phyloP scores from a whole-genome alignment of 2,329 filamentous ascomycete genomes.

The Leptosphaerulina australis region DNA sequence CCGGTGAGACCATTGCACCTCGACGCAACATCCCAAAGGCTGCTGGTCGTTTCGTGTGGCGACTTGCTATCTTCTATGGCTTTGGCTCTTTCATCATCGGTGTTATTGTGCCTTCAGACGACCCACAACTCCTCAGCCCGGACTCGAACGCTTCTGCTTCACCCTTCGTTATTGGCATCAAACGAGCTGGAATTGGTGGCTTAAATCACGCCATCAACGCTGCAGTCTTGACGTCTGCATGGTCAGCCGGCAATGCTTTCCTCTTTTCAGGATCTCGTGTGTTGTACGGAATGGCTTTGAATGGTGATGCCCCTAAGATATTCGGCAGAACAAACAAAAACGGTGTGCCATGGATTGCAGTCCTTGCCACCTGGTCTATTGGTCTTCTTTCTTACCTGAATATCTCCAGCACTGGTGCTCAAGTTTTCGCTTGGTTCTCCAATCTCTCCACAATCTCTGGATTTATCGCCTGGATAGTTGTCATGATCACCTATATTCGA shows the following conservation, averaged over 20 bases:
- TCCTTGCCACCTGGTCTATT: slow-evolving; percentile 50
- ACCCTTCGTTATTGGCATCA: slow-evolving; percentile 69
- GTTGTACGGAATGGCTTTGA: slow-evolving; percentile 57
- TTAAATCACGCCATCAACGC: slow-evolving; percentile 78
- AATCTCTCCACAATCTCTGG: slow-evolving; percentile 68
- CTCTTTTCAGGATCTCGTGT: slow-evolving; percentile 62
- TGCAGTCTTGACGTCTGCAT: slow-evolving; percentile 73
- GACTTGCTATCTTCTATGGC: slow-evolving; percentile 62
- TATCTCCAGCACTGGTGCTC: slow-evolving; percentile 52
- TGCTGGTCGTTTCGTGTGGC: slow-evolving; percentile 59
- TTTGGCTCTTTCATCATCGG: slow-evolving; percentile 62
- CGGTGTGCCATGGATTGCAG: slow-evolving; percentile 51
- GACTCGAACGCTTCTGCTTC: slow-evolving; percentile 44
- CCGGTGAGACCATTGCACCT: slow-evolving; percentile 44
- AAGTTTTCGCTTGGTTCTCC: slow-evolving; percentile 70
- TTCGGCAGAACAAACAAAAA: slow-evolving; percentile 55
- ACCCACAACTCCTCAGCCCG: slow-evolving; percentile 52
- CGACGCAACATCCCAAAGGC: slow-evolving; percentile 59
- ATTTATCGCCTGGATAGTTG: slow-evolving; percentile 62
- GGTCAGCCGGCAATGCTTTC: slow-evolving; percentile 72
- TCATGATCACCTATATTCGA: slow-evolving; percentile 64
- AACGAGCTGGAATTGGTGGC: slow-evolving; percentile 68
- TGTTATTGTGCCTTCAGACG: slow-evolving; percentile 63
- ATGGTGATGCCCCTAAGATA: slow-evolving; percentile 59
- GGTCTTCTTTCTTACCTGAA: slow-evolving; percentile 58